Base-by-base conservation (phyloP, 345 rosid species). In the Citrus hindsii region DNA sequence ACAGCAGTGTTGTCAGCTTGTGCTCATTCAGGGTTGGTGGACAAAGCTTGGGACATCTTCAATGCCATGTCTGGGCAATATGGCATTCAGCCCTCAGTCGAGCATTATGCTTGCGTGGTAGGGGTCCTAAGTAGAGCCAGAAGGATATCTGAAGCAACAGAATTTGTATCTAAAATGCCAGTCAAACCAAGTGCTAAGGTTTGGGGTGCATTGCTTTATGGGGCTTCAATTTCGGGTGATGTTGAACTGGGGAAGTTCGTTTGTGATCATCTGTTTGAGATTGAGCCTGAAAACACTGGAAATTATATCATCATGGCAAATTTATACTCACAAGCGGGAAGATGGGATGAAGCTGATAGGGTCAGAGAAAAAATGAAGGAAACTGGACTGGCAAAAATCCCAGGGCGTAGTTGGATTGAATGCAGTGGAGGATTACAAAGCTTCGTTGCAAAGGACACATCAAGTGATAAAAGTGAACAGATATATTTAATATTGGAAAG, bases 41-140 rank as follows among this genome's bases (percentile, higher is more conserved):
- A 91, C 46, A 83, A 84, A 67, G 95, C 97, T 32, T 83, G 87
- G 77, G 73, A 79, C 19, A 84, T 92, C 64, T 91, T 95, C 73
- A 76, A 87, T 77, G 53, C 88, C 51, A 93, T 93, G 97, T 72
- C 71, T 22, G 59, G 78, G 4, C 77, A 82, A 71, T 85, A 83
- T 83, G 85, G 80, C 59, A 78, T 86, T 71, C 83, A 85, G 79
- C 97, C 94, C 40, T 84, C 89, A 27, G 83, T 85, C 1, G 93
- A 93, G 88, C 98, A 95, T 69, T 90, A 93, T 86, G 94, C 98
- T 65, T 93, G 97, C 82, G 79, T 91, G 90, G 95, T 89, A 7
- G 91, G 89, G 75, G 95, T 79, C 83, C 88, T 93, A 53, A 89
- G 94, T 92, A 87, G 91, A 60, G 94, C 92, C 25, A 90, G 89